Conservation (phyloP, 2,329 filamentous ascomycete genomes). For the Diaporthe batatas region DNA sequence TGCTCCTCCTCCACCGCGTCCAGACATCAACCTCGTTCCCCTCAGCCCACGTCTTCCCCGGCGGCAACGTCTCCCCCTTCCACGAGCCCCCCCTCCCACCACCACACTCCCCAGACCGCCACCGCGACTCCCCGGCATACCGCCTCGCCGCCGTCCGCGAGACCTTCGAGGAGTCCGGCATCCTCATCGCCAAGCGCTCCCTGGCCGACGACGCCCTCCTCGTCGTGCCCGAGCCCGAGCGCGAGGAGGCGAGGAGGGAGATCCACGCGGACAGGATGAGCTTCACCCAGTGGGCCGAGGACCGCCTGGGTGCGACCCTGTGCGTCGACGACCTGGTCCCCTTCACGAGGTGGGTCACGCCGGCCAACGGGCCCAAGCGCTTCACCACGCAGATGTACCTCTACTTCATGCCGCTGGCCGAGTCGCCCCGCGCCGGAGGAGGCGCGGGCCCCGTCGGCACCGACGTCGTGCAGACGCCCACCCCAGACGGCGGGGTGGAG, state of each 20-base stretch:
- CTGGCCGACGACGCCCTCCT: conserved; percentile 66
- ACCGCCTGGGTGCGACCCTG: conserved; percentile 31
- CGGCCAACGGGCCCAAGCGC: conserved; percentile 76
- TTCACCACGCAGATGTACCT: conserved; percentile 98
- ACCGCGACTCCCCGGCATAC: conserved; percentile 80
- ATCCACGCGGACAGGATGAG: conserved; percentile 76
- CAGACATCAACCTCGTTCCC: conserved; percentile 86
- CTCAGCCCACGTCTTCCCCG: conserved; percentile 95
- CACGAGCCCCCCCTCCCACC: conserved; percentile 77
- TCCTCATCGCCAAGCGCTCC: conserved; percentile 74
- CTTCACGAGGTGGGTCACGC: conserved; percentile 94
- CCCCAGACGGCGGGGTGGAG: conserved; percentile 71
- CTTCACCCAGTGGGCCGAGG: conserved; percentile 75
- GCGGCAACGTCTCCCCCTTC: conserved; percentile 82
- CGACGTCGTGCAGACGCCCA: conserved; percentile 76
- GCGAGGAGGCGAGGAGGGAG: conserved; percentile 71
- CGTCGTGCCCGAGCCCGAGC: conserved; percentile 68
- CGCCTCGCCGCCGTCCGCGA: conserved; percentile 88
- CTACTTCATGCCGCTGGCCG: conserved; percentile 81
- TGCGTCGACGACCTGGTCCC: conserved; percentile 74
- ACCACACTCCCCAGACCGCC: conserved; percentile 65
- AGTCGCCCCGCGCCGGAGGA: not conserved
- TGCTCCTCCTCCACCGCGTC: conserved; percentile 89
- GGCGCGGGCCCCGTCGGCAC: conserved; percentile 50
- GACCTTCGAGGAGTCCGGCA: conserved; percentile 95